Conservation (phyloP, 139 green algal species). For the Gonium pectorale region DNA sequence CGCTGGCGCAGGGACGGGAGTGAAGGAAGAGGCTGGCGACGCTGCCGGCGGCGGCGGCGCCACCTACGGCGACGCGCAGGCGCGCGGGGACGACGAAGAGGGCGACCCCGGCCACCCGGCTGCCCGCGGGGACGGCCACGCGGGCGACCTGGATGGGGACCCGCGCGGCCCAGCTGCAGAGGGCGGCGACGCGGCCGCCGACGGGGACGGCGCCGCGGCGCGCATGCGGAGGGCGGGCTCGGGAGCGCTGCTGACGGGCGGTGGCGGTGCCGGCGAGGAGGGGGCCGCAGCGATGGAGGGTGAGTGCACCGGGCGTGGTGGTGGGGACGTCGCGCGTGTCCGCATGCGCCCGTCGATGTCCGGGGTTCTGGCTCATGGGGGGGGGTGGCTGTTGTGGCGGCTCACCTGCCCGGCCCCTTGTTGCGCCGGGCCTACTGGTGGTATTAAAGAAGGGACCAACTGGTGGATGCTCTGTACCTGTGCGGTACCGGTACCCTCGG, state of each 20-base stretch:
- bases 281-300: background rate
- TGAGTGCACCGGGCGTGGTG: no score
- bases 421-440: no score
- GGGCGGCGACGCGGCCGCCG: background rate
- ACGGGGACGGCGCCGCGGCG: background rate
- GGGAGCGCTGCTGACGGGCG: background rate
- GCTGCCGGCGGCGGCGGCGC: background rate
- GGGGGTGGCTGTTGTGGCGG: no score
- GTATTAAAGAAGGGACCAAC: no score
- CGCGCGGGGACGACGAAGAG: background rate
- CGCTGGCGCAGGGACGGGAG: no score
- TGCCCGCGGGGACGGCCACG: background rate
- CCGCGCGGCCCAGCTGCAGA: background rate
- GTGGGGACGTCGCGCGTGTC: no score
- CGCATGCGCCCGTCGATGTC: background rate
- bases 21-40: no score
- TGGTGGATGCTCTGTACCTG: no score
- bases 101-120: background rate
- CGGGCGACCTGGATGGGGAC: background rate
- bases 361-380: no score
- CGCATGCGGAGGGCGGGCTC: background rate
- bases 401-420: no score
- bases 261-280: background rate
- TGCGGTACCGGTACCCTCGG: no score
- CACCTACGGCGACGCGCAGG: slow-evolving; percentile 26